Evolutionary conservation across 2,329 filamentous ascomycete species (phyloP).

Genomic region (Sclerotinia nivalis): DNA sequence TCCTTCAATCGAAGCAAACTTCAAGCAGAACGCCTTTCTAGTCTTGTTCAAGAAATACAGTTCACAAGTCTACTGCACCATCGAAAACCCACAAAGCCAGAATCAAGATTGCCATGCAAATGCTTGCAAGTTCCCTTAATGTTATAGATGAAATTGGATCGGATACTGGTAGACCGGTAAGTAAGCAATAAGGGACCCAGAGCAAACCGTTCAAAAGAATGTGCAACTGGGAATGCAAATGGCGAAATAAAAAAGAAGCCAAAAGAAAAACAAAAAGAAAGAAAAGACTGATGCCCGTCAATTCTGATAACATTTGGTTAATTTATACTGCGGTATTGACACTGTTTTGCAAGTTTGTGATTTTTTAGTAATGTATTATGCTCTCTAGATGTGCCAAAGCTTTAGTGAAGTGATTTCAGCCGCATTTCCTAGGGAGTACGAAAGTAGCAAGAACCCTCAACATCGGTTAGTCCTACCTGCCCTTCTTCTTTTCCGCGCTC

Average conservation of each 20-base stretch:
- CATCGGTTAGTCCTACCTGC: not conserved
- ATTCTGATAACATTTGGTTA: too few species aligned
- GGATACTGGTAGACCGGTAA: not conserved
- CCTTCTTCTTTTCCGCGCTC: not conserved
- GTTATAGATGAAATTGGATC: not conserved
- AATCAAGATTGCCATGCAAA: not conserved
- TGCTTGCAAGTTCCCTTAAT: not conserved
- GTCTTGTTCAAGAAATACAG: too few species aligned
- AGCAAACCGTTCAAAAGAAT: not conserved
- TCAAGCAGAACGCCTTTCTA: too few species aligned
- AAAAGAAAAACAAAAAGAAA: not conserved
- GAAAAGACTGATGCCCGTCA: too few species aligned
- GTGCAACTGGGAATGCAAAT: not conserved
- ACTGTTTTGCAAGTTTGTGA: fast-evolving
- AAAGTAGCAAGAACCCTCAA: not conserved
- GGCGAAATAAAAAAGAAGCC: not conserved
- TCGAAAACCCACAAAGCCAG: not conserved
- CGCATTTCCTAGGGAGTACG: not conserved
- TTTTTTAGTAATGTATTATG: not conserved
- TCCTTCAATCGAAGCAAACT: too few species aligned
- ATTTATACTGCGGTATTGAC: too few species aligned
- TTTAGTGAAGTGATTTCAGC: too few species aligned
- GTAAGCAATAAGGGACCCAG: not conserved
- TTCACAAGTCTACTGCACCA: not conserved
- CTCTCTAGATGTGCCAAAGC: not conserved